Percentiles rank a stretch among this genome's conserved stretches.
These are phyloP conservation scores for Fusarium scirpi DNA, from an alignment of 2,329 filamentous ascomycete genomes.

Conservation along the genomic window DNA sequence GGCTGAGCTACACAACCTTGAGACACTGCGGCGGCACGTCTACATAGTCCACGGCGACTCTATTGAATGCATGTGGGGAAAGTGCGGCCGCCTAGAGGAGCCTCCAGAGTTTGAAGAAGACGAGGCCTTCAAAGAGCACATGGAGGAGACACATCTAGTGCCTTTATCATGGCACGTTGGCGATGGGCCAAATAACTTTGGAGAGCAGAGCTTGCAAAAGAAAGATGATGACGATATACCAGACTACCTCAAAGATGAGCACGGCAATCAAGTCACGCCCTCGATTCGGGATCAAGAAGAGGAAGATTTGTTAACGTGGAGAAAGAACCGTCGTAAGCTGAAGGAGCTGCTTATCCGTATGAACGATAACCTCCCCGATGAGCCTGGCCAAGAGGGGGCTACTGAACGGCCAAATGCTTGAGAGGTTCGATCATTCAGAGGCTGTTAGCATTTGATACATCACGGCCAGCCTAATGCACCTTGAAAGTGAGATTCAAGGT, in stretches of 20 bases:
- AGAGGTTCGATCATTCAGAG: neutral
- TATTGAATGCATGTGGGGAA: conserved; percentile 50
- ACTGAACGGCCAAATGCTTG: conserved; percentile 14
- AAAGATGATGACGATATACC: conserved; percentile 55
- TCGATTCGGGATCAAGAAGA: conserved; percentile 64
- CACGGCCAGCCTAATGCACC: neutral
- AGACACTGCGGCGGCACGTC: conserved; percentile 68
- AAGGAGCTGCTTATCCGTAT: conserved; percentile 57
- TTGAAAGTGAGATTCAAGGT: conserved; percentile 8
- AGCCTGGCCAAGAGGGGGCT: conserved; percentile 51
- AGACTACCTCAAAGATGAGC: conserved; percentile 62
- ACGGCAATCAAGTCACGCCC: conserved; percentile 69
- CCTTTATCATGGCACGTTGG: conserved; percentile 69
- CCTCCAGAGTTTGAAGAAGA: conserved; percentile 52
- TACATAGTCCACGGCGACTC: conserved; percentile 60
- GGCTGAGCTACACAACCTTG: conserved; percentile 72
- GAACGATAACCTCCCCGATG: conserved; percentile 61
- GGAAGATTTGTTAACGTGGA: conserved; percentile 62
- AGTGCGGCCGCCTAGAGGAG: conserved; percentile 43
- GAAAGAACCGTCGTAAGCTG: conserved; percentile 59
- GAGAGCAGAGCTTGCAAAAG: conserved; percentile 33
- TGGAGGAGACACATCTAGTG: conserved; percentile 66
- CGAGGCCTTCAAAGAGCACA: conserved; percentile 60
- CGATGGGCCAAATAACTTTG: conserved; percentile 65
- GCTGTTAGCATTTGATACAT: neutral